Percentiles rank a stretch among this genome's conserved stretches.
These are phyloP conservation scores for Ramichloridium luteum DNA, from an alignment of 2,329 filamentous ascomycete genomes.

Conservation along the genomic window DNA sequence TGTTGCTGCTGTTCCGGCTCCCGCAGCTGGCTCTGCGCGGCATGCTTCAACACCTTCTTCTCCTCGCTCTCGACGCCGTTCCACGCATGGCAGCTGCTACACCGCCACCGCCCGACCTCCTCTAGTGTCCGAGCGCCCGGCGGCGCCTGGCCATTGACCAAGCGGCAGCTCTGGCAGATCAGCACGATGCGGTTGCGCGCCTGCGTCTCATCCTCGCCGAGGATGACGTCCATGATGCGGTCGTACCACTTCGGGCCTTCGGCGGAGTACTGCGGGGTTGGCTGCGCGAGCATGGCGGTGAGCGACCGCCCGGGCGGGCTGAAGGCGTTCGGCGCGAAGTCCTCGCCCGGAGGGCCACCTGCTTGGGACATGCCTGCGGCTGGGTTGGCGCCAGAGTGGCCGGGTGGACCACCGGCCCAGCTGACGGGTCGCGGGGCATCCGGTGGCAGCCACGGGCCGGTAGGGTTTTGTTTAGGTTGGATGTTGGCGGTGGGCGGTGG, in stretches of 20 bases:
- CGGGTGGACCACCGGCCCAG: background rate
- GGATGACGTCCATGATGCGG: slow-evolving; percentile 75
- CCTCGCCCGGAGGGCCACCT: slow-evolving; percentile 34
- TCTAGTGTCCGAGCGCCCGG: slow-evolving; percentile 66
- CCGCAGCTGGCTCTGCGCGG: slow-evolving; percentile 30
- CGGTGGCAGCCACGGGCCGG: slow-evolving; percentile 24
- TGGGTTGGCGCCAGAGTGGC: too few relatives aligned
- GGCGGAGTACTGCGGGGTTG: slow-evolving; percentile 15
- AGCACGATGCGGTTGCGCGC: slow-evolving; percentile 82
- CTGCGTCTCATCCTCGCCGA: slow-evolving; percentile 89
- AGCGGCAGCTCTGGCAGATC: slow-evolving; percentile 67
- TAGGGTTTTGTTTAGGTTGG: slow-evolving; percentile 16
- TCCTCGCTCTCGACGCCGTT: slow-evolving; percentile 76
- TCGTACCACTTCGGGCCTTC: slow-evolving; percentile 69
- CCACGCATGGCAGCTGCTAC: slow-evolving; percentile 65
- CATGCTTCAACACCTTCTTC: slow-evolving; percentile 57
- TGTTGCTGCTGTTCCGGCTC: slow-evolving; percentile 2
- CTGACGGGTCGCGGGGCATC: slow-evolving; percentile 4
- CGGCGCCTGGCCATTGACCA: slow-evolving; percentile 92
- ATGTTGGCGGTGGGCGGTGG: slow-evolving; percentile 58
- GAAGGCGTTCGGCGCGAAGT: slow-evolving; percentile 67
- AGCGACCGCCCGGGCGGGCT: slow-evolving; percentile 14
- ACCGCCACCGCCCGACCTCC: slow-evolving; percentile 79
- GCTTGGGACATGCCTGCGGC: slow-evolving; percentile 26
- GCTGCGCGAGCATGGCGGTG: slow-evolving; percentile 8